A percentile compares a stretch with the other conserved stretches of the same genome.
Evolutionary conservation across 164 flowering plant species (phyloP).

Genomic region (Annona cherimola): DNA sequence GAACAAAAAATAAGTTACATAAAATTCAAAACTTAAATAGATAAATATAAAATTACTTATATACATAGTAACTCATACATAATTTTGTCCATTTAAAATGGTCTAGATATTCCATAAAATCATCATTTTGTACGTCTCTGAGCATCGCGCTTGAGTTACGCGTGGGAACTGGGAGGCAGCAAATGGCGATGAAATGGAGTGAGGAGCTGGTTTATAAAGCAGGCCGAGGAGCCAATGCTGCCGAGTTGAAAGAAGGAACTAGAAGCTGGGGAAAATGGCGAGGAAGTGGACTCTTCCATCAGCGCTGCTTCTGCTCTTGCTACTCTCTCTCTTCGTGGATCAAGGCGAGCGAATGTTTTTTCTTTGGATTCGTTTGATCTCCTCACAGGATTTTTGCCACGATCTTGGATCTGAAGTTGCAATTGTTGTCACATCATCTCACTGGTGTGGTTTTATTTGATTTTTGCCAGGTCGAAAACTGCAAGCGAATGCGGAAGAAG

Average conservation of each 20-base stretch:
- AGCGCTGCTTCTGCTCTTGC: constrained; percentile 56
- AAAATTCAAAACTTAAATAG: too few relatives aligned
- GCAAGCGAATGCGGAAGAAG: constrained; percentile 76
- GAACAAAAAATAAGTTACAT: too few relatives aligned
- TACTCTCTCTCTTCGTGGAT: constrained; percentile 70
- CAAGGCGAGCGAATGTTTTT: constrained; percentile 47
- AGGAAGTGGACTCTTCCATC: constrained; percentile 86
- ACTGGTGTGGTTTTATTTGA: background rate
- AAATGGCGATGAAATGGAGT: too few relatives aligned
- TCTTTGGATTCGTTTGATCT: too few relatives aligned
- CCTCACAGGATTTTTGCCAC: background rate
- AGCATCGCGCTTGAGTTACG: too few relatives aligned
- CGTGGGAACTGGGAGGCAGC: too few relatives aligned
- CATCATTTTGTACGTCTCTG: too few relatives aligned
- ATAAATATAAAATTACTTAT: too few relatives aligned
- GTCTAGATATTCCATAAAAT: too few relatives aligned
- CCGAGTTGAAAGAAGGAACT: background rate
- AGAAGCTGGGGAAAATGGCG: constrained; percentile 25
- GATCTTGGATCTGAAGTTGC: background rate
- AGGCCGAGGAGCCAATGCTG: background rate
- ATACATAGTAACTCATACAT: too few relatives aligned
- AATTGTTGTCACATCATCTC: background rate
- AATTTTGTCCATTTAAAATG: too few relatives aligned
- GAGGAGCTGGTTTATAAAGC: background rate
- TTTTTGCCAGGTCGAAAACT: constrained; percentile 53